A percentile compares a stretch with the other conserved stretches of the same genome.
Conservation (phyloP, 2,329 filamentous ascomycete species). For the Trichoderma semiorbis region DNA sequence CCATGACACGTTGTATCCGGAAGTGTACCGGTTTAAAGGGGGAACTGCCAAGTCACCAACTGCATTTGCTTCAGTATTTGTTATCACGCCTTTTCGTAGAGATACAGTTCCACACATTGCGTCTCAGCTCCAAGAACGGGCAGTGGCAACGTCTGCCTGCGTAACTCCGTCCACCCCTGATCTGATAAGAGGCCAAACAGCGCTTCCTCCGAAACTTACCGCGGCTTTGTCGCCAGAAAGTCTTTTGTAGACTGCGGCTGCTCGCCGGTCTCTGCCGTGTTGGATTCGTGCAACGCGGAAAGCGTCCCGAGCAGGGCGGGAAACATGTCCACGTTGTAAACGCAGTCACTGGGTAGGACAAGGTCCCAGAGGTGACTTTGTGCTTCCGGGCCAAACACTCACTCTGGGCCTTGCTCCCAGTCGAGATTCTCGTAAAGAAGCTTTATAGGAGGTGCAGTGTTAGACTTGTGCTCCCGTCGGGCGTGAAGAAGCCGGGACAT, state of each 20-base stretch:
- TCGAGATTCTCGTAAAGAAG: conserved; percentile 54
- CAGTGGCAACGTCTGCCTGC: conserved; percentile 42
- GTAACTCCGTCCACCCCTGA: conserved; percentile 43
- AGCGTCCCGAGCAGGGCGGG: conserved; percentile 53
- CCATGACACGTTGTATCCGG: background rate
- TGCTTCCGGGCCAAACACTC: conserved; percentile 41
- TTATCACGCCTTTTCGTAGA: conserved; percentile 40
- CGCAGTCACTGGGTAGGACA: conserved; percentile 57
- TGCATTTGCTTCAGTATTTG: background rate
- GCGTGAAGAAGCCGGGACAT: conserved; percentile 33
- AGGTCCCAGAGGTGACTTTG: conserved; percentile 48
- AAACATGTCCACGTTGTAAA: conserved; percentile 57
- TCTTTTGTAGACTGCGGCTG: conserved; percentile 38
- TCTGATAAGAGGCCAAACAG: conserved; percentile 47
- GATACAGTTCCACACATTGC: conserved; percentile 50
- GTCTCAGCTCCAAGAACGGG: conserved; percentile 43
- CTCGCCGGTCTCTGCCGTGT: conserved; percentile 24
- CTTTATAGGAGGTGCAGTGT: conserved; percentile 14
- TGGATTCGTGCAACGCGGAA: conserved; percentile 44
- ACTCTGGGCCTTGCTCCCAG: conserved; percentile 51
- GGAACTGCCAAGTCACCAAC: background rate
- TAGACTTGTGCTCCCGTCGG: background rate
- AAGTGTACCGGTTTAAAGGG: background rate
- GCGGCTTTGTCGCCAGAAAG: conserved; percentile 53
- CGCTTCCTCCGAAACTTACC: conserved; percentile 50